These are phyloP conservation scores for Blastomyces silverae DNA, from an alignment of 2,329 filamentous ascomycete species.

Conservation along the genomic window DNA sequence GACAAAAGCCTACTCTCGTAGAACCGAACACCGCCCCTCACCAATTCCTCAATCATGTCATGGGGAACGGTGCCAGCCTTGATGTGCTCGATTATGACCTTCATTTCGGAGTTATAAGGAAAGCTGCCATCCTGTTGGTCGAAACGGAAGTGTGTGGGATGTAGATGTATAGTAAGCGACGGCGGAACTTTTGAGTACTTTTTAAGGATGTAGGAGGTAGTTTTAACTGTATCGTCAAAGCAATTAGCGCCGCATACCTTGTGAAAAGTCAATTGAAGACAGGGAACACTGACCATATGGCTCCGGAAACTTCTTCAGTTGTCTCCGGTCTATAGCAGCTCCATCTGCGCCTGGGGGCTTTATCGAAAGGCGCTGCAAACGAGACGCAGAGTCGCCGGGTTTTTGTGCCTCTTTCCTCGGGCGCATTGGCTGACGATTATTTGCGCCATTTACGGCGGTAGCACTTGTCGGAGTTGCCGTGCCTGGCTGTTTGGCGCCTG, in stretches of 20 bases:
- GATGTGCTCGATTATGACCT: conserved; percentile 69
- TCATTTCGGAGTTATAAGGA: conserved; percentile 87
- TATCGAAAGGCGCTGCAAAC: conserved; percentile 33
- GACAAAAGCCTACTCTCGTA: conserved; percentile 62
- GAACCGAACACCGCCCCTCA: conserved; percentile 64
- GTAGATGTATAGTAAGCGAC: conserved; percentile 78
- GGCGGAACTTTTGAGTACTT: conserved; percentile 68
- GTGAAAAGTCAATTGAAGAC: conserved; percentile 15
- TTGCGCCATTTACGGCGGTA: conserved; percentile 43
- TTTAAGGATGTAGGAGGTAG: conserved; percentile 69
- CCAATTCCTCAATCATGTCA: conserved; percentile 75
- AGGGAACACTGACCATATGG: conserved; percentile 39
- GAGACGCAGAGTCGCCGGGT: conserved; percentile 30
- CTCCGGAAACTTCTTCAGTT: conserved; percentile 38
- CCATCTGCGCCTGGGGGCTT: conserved; percentile 27
- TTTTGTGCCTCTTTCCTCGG: conserved; percentile 52
- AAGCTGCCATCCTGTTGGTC: conserved; percentile 92
- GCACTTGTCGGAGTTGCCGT: conserved; percentile 36
- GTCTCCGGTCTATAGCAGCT: conserved; percentile 29
- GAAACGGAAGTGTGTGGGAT: conserved; percentile 81
- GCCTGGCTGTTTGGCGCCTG: conserved; percentile 49
- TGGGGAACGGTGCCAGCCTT: conserved; percentile 73
- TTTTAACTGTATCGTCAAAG: conserved; percentile 53
- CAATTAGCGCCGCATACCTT: conserved; percentile 22
- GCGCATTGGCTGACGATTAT: conserved; percentile 34